Evolutionary conservation across 495 filamentous ascomycete genomes (phyloP).

Genomic region (Hypoxylon trugodes): DNA sequence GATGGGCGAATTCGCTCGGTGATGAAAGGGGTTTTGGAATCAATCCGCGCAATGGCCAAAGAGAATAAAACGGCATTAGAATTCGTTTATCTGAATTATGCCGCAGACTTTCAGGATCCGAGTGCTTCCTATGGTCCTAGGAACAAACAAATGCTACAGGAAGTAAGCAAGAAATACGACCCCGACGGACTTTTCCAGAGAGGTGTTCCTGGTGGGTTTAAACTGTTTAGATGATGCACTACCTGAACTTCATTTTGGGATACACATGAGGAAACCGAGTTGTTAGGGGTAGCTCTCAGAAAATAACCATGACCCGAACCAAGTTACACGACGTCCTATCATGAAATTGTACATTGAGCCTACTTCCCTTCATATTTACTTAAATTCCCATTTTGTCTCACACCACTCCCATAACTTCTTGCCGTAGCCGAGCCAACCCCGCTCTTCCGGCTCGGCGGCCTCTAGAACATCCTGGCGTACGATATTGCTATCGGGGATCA

Average conservation of each 20-base stretch:
- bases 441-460: constrained; percentile 42
- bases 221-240: background rate
- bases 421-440: constrained; percentile 34
- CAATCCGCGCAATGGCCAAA: background rate
- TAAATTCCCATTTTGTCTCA: constrained; percentile 41
- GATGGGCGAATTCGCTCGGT: no score
- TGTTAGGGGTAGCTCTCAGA: no score
- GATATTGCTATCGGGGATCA: constrained; percentile 12
- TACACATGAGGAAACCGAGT: no score
- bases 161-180: background rate
- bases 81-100: background rate
- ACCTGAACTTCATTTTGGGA: no score
- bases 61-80: background rate
- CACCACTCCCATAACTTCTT: constrained; percentile 49
- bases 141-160: background rate
- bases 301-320: no score
- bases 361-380: no score
- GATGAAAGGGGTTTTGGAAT: background rate
- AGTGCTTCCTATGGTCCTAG: background rate
- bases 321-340: no score
- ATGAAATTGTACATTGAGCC: no score
- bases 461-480: constrained; percentile 46
- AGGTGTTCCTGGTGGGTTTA: background rate
- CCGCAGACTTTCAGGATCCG: background rate
- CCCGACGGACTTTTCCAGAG: background rate